Percentiles rank a stretch among this genome's conserved stretches.
These are phyloP conservation scores for Hyaloscypha finlandica DNA, from an alignment of 495 filamentous ascomycete species.

Conservation along the genomic window DNA sequence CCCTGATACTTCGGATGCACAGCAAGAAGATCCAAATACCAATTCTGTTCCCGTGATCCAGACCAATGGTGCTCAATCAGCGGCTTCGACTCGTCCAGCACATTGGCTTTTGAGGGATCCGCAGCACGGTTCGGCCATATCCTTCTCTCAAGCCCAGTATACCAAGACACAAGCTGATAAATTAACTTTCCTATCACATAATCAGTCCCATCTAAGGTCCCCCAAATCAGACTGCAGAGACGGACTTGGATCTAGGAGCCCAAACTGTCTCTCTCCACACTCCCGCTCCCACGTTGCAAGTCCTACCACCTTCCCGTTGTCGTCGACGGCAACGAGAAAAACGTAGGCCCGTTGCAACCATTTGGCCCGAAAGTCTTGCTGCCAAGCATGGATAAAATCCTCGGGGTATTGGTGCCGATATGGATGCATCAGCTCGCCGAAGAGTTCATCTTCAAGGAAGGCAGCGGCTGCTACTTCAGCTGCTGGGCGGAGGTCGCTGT, in stretches of 20 bases:
- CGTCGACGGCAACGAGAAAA: slow-evolving; percentile 7
- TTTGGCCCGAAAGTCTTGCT: slow-evolving; percentile 1
- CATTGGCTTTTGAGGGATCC: background rate
- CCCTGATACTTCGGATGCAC: slow-evolving; percentile 51
- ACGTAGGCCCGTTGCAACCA: slow-evolving; percentile 1
- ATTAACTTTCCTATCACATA: background rate
- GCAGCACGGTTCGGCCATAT: slow-evolving; percentile 15
- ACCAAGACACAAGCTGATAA: background rate
- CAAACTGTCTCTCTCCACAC: background rate
- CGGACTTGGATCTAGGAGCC: background rate
- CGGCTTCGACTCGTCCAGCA: background rate
- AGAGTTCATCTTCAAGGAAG: slow-evolving; percentile 14
- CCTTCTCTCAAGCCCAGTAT: background rate
- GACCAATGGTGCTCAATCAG: background rate
- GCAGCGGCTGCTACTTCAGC: slow-evolving; percentile 2
- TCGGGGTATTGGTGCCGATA: slow-evolving; percentile 4
- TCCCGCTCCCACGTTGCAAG: slow-evolving; percentile 16
- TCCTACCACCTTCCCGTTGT: slow-evolving; percentile 4
- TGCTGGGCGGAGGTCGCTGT: slow-evolving; percentile 5
- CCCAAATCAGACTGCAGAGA: background rate
- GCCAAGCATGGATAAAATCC: slow-evolving; percentile 6
- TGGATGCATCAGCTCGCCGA: slow-evolving; percentile 10
- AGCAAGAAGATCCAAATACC: slow-evolving; percentile 37
- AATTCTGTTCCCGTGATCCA: slow-evolving; percentile 1
- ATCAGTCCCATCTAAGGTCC: background rate